Base-by-base conservation (phyloP, 768 basidiomycete species). In the Mycena venus region DNA sequence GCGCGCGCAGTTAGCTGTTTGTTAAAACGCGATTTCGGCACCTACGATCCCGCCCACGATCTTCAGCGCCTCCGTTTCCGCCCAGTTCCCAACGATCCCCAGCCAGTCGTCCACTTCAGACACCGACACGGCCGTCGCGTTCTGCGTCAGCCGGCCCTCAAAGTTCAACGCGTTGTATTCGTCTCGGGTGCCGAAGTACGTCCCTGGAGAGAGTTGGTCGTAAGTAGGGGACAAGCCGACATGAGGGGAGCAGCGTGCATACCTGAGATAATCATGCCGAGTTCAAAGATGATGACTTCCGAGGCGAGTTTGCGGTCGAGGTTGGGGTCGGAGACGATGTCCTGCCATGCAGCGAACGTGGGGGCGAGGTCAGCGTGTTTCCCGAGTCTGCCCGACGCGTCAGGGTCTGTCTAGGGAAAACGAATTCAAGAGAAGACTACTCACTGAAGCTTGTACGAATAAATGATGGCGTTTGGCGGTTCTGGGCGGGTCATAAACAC, bases 401-500 rank as follows among this genome's bases (percentile, higher is more conserved):
- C 4, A 56, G 40, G 21, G 64, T 38, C 34, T 31, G 8, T n/a
- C 17, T 11, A 10, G 1, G 17, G 21, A 32, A 29, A 29, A 12
- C 0, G n/a, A 19, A 59, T 12, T 15, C 56, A 6, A 62, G 15
- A 14, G 2, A 14, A 4, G 23, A 9, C 21, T 23, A 70, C 61
- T 10, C 15, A 77, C 72, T 58, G 6, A 34, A 77, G 60, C 53
- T 59, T 59, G 51, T 63, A 75, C 1, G 73, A 72, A 32, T 75
- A 77, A 1, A 65, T 17, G 2, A 75, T 59, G 10, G 74, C 70
- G 38, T 15, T 74, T 7, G 77, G 27, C 0, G 84, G 83, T 7
- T 72, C 78, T 4, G 78, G 78, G 67, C 75, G 75, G 1, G 83
- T 83, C 29, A 77, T 38, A 31, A 83, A 53, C 60, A 78, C 74